Base-by-base conservation (phyloP, 148 eudicot species). In the Rhododendron ferrugineum region DNA sequence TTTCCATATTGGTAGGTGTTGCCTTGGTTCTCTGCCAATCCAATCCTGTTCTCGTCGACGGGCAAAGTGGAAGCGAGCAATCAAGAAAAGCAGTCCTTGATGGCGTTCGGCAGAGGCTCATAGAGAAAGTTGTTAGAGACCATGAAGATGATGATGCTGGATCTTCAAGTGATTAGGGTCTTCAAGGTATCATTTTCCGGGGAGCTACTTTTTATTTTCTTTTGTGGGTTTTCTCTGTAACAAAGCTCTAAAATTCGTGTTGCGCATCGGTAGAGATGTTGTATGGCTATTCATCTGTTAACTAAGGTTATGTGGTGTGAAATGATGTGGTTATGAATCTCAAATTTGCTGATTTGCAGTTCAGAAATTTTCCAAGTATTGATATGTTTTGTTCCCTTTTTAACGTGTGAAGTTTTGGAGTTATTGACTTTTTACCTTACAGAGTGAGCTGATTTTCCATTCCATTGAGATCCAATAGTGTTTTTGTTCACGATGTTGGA, bases 41-140 rank as follows among this genome's bases (percentile, higher is more conserved):
- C 54, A 96, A 96, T 93, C 99, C 99, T 9, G 98, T 95, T 76
- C 94, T 96, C 58, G 91, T 93, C 32, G 98, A 94, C 85, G 98
- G 95, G 20, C 95, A 91, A 77, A 85, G 89, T 83, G 93, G 93
- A 22, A 72, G 91, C 32, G 95, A 93, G 85, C 87, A 88, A 36
- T 94, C 97, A 22, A 89, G 91, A 85, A 85, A 90, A 66, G 91
- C 93, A 60, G 95, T 94, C 11, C n/a, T 74, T 81, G 91, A 91
- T 30, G 95, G 93, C 46, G 94, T 92, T 64, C 89, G 92, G 88
- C 92, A 89, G 90, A 94, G 91, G 85, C 93, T 96, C 58, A 85
- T 94, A 70, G 82, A 74, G 78, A 74, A 74, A 26, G 78, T 74
- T 74, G 78, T 74, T 46, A 74, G 93, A 78, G 91, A 93, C 30